A percentile compares a stretch with the other conserved stretches of the same genome.
Conservation (phyloP, 805 yeast species). For the Torulaspora gathmanii region DNA sequence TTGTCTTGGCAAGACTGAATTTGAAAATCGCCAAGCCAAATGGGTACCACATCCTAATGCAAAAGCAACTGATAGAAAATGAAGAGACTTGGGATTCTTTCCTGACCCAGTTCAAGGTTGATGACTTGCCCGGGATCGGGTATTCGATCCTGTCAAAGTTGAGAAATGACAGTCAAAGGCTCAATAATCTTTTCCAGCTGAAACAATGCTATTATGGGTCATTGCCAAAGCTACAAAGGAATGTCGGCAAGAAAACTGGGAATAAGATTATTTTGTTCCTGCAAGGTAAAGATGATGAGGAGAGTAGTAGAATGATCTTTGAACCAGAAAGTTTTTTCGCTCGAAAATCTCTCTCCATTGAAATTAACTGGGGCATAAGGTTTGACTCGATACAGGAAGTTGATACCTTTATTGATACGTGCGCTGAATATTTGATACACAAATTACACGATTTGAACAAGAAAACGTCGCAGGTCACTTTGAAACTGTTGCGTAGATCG, state of each 20-base stretch:
- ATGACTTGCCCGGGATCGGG: conserved; percentile 63
- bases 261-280: conserved; percentile 53
- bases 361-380: conserved; percentile 87
- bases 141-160: conserved; percentile 46
- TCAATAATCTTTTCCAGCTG: conserved; percentile 2
- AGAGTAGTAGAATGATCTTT: conserved; percentile 46
- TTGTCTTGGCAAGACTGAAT: conserved; percentile 72
- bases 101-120: conserved; percentile 27
- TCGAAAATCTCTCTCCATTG: conserved; percentile 78
- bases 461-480: conserved; percentile 53
- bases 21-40: conserved; percentile 74
- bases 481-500: conserved; percentile 63
- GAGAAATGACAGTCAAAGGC: conserved; percentile 11
- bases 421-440: conserved; percentile 54
- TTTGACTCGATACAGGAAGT: conserved; percentile 58
- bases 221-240: conserved; percentile 37
- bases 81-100: conserved; percentile 37
- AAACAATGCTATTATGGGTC: conserved; percentile 10
- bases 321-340: conserved; percentile 45
- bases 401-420: conserved; percentile 53
- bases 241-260: conserved; percentile 70
- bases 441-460: conserved; percentile 47
- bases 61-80: conserved; percentile 36
- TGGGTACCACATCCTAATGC: conserved; percentile 46
- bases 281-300: conserved; percentile 63